Base-by-base conservation (phyloP, 1,284 basidiomycete genomes). In the Cutaneotrichosporon sp. region DNA sequence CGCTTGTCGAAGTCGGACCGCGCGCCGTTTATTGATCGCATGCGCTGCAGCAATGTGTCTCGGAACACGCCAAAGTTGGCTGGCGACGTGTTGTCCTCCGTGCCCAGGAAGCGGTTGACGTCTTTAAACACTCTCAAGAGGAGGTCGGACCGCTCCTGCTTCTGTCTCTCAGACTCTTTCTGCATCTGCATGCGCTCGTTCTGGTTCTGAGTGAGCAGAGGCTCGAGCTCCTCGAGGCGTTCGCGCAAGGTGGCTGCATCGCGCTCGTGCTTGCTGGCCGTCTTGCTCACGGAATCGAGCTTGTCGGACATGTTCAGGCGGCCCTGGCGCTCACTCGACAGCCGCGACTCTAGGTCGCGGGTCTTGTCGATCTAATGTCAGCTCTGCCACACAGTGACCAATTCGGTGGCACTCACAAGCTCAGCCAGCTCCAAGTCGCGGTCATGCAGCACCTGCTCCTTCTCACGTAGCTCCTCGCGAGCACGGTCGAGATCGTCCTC, bases 61-160 rank as follows among this genome's bases (percentile, higher is more conserved):
- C 65, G 55, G 80, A 98, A 97, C 52, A 92, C 85, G 57, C 81
- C 78, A 68, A 97, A 97, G 77, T 96, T 94, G 29, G 84, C 83
- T 3, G 72, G 70, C 33, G 67, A 67, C 2, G 61, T 68, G 47
- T 64, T 70, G 53, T 78, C 70, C 65, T 75, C 89, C 12, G 88
- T 84, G 3, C 89, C 91, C 8, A 96, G 78, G 61, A 97, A 90
- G 77, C 88, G 90, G 67, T 96, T 92, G 79, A 97, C 84, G 67
- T 93, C 92, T 72, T 94, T 90, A 74, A 92, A 96, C 27, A 97
- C 89, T 14, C 88, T 90, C 57, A 96, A 78, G 43, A 97, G 76
- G 24, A 97, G 79, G 20, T 90, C 92, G 71, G 93, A 94, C 54
- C 91, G 80, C 76, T 97, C 94, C 25, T 88, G 90, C 42, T 94